Base-by-base conservation (phyloP, 176 grass and related monocot genomes). In the Phoenix dactylifera region DNA sequence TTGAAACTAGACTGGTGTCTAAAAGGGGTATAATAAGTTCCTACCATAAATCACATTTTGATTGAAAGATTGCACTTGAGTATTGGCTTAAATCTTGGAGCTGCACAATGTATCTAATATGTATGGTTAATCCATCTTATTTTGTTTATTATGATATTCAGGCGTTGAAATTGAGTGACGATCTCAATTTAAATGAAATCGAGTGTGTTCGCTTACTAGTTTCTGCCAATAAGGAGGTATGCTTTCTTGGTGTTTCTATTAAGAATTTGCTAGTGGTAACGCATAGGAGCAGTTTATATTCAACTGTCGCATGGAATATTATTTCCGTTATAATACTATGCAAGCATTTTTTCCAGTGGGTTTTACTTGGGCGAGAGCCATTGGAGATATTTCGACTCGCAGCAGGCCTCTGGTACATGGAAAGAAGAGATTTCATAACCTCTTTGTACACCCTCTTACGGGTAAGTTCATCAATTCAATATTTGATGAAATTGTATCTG, bases 331-430 rank as follows among this genome's bases (percentile, higher is more conserved):
- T 44, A 12, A 44, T 44, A 44, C 35, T 44, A 14, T 9, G 2
- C 7, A 3, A 12, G 35, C 35, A 44, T 44, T 14, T 69, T 69
- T 79, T 76, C 16, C 61, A 97, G 92, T 97, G 92, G 87, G 70
- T 90, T 78, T 71, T 97, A 58, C 80, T 83, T 78, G 92, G 87
- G 4, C 84, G 92, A 68, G 87, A 97, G 35, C 81, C 84, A 24
- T 71, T 88, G 60, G 92, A 97, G 72, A 91, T 89, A 79, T 91
- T 77, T 74, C 82, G 86, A 62, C 84, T 97, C 29, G 87, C 87
- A 25, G 87, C 87, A 58, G 87, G 92, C 49, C 78, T 97, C 44
- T 97, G 92, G 92, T 97, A 97, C 74, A 97, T 85, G 92, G 92
- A 97, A 62, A 90, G 87, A 87, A 90, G 84, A 51, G 80, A 97